Base-by-base conservation (phyloP, 1,139 yeast genomes). In the Kodamaea suecica region DNA sequence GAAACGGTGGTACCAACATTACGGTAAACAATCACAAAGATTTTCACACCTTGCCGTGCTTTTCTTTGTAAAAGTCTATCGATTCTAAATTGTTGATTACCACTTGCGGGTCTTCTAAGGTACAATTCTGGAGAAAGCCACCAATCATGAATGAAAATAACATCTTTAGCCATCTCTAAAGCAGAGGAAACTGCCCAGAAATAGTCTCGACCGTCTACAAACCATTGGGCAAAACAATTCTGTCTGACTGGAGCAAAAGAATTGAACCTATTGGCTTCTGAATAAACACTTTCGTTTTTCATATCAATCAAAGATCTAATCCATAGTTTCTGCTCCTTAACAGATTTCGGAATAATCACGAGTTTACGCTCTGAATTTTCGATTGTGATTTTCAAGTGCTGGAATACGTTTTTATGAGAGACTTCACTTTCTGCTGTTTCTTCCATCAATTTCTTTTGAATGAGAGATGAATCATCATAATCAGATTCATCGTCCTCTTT, bases 111-210 rank as follows among this genome's bases (percentile, higher is more conserved):
- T 35, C 99, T 71, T 44, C 98, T 76, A 62, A 94, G 66, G 50
- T 94, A 92, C 8, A 92, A 57, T 56, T 94, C 98, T 0, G 99
- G 99, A 8, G 94, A 78, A 21, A 94, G 66, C 98, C 98, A 94
- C 99, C 99, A 94, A 55, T 92, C 99, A 55, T 92, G 97, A 36
- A 94, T 87, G 55, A 82, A 94, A 29, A 94, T 84, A 1, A 85
- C 94, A 63, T 92, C 98, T 49, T 81, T 81, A 1, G 99, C 98
- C 86, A 86, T 81, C 48, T 84, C 90, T 41, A 92, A 67, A 0
- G 97, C 98, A 5, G 88, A 79, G 28, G 95, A 85, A 4, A 90
- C 80, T 1, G 97, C 95, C 97, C 97, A 94, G 63, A 87, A 84
- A 58, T 94, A 86, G 58, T 94, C 98, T 52, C 97, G 68, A 3